A percentile compares a stretch with the other conserved stretches of the same genome.
These are phyloP conservation scores for Leishmania lainsoni DNA, from an alignment of 208 protist genomes.

Conservation along the genomic window DNA sequence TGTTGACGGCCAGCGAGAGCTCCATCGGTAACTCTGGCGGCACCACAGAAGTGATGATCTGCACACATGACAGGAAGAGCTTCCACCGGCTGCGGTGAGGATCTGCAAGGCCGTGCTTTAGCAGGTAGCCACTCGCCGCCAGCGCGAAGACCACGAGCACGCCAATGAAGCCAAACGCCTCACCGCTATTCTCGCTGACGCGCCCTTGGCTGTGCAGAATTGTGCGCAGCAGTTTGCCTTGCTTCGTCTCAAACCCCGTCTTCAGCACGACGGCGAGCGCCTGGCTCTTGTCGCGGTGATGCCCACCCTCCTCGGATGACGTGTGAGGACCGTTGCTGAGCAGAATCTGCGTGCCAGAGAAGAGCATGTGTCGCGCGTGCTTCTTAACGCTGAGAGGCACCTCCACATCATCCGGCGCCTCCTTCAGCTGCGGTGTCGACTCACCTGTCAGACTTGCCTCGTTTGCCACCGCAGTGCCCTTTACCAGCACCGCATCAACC, in stretches of 20 bases:
- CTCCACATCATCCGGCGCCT: slow-evolving; percentile 76
- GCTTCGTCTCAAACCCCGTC: slow-evolving; percentile 98
- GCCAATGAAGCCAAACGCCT: slow-evolving; percentile 96
- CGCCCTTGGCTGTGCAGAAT: slow-evolving; percentile 94
- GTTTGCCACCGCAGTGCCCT: slow-evolving; percentile 97
- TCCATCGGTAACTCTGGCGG: slow-evolving; percentile 99
- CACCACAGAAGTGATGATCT: slow-evolving; percentile 99
- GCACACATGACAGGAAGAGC: slow-evolving; percentile 97
- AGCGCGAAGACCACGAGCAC: slow-evolving; percentile 98
- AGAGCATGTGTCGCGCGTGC: slow-evolving; percentile 93
- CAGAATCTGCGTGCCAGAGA: slow-evolving; percentile 95
- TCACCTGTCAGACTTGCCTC: slow-evolving; percentile 99
- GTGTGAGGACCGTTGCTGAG: slow-evolving; percentile 79
- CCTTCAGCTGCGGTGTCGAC: slow-evolving; percentile 98
- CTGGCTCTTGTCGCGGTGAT: slow-evolving; percentile 26
- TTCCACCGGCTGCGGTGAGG: slow-evolving; percentile 92
- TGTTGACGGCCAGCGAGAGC: slow-evolving; percentile 98
- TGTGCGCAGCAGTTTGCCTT: slow-evolving; percentile 96
- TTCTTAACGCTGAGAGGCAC: slow-evolving; percentile 82
- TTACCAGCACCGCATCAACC: slow-evolving; percentile 95
- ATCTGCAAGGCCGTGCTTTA: slow-evolving; percentile 88
- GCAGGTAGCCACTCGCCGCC: slow-evolving; percentile 94
- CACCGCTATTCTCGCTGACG: slow-evolving; percentile 95
- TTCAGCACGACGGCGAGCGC: slow-evolving; percentile 96
- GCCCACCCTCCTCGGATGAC: slow-evolving; percentile 26